phyloP scores from a whole-genome alignment of 306 rosid genomes.

The Senna tora region DNA sequence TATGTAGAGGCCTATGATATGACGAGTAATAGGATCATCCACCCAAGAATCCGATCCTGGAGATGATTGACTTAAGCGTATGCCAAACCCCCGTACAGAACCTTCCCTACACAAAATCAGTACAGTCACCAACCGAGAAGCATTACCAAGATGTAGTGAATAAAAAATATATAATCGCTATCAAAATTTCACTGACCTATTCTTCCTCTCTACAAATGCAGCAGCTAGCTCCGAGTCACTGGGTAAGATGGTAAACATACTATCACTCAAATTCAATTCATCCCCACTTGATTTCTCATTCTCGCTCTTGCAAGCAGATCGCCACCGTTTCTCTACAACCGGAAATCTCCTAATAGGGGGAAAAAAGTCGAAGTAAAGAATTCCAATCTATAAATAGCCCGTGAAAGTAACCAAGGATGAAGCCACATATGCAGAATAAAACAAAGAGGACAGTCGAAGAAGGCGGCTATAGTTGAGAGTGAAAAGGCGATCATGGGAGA shows the following conservation, averaged over 20 bases:
- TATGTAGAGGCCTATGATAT: slow-evolving; percentile 67
- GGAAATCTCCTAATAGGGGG: slow-evolving; percentile 93
- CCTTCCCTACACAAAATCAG: slow-evolving; percentile 66
- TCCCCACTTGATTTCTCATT: slow-evolving; percentile 34
- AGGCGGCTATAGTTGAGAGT: not conserved
- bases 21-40: slow-evolving; percentile 92
- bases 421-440: not conserved
- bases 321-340: slow-evolving; percentile 94
- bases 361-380: slow-evolving; percentile 8
- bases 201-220: slow-evolving; percentile 68
- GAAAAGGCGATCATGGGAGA: not conserved
- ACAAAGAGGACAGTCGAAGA: not conserved
- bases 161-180: not conserved
- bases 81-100: slow-evolving; percentile 74
- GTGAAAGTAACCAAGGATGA: not conserved
- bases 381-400: not conserved
- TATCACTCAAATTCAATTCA: slow-evolving; percentile 35
- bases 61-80: slow-evolving; percentile 69
- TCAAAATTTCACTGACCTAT: slow-evolving; percentile 47
- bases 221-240: slow-evolving; percentile 66
- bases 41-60: slow-evolving; percentile 92
- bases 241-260: slow-evolving; percentile 53
- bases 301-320: slow-evolving; percentile 54
- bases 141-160: not conserved
- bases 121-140: slow-evolving; percentile 14